A percentile compares a stretch with the other conserved stretches of the same genome.
Evolutionary conservation across 208 protist species (phyloP).

Genomic region (Crithidia mellificae): DNA sequence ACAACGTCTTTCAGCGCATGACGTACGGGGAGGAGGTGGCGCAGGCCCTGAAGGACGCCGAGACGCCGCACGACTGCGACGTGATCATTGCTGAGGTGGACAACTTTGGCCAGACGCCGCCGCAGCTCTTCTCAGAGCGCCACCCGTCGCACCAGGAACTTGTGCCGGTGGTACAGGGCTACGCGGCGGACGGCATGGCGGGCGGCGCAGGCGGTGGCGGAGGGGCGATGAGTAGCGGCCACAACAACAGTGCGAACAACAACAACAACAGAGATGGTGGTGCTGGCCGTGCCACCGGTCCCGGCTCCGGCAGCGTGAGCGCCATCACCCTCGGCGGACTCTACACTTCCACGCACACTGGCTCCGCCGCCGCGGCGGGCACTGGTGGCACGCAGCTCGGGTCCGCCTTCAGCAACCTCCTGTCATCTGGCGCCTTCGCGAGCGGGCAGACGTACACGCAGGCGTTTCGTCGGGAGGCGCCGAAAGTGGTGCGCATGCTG

Average conservation of each 20-base stretch:
- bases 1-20: conserved; percentile 96
- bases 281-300: background rate
- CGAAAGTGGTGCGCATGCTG: conserved; percentile 74
- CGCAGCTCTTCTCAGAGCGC: conserved; percentile 91
- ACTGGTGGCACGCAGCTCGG: conserved; percentile 18
- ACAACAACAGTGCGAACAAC: background rate
- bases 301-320: conserved; percentile 11
- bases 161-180: conserved; percentile 39
- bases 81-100: conserved; percentile 95
- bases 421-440: conserved; percentile 24
- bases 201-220: conserved; percentile 5
- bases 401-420: conserved; percentile 24
- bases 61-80: conserved; percentile 71
- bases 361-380: background rate
- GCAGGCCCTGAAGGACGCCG: conserved; percentile 80
- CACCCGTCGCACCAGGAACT: conserved; percentile 89
- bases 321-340: conserved; percentile 24
- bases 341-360: conserved; percentile 19
- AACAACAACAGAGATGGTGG: background rate
- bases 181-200: background rate
- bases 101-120: conserved; percentile 98
- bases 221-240: too few relatives aligned
- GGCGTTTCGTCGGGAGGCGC: conserved; percentile 59
- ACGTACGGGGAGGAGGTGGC: conserved; percentile 96
- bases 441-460: conserved; percentile 60